Percentiles rank a stretch among this genome's conserved stretches.
Conservation (phyloP, 371 early-diverging fungal genomes). For the Mortierella polycephala region DNA sequence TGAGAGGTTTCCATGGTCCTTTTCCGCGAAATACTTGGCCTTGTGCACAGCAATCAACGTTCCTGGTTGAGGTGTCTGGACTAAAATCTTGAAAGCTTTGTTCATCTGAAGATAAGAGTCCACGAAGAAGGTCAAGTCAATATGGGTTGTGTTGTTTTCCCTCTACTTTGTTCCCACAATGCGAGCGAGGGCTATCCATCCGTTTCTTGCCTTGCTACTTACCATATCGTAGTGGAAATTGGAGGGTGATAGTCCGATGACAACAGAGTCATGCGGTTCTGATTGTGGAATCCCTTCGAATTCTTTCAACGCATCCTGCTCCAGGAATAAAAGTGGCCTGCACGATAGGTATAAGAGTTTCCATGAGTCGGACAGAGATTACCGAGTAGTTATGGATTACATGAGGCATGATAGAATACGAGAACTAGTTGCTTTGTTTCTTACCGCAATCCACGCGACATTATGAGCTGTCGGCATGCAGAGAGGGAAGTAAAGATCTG, state of each 20-base stretch:
- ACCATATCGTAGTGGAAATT: slow-evolving; percentile 77
- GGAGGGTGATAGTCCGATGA: slow-evolving; percentile 84
- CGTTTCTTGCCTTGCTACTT: slow-evolving; percentile 9
- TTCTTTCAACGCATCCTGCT: slow-evolving; percentile 76
- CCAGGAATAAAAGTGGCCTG: slow-evolving; percentile 82
- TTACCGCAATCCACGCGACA: slow-evolving; percentile 59
- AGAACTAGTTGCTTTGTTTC: neutral
- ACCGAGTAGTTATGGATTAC: neutral
- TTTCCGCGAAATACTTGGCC: slow-evolving; percentile 78
- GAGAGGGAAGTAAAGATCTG: slow-evolving; percentile 84
- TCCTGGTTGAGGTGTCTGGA: slow-evolving; percentile 47
- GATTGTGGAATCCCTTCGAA: slow-evolving; percentile 67
- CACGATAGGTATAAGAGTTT: neutral
- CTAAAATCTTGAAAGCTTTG: slow-evolving; percentile 73
- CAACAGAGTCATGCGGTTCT: slow-evolving; percentile 78
- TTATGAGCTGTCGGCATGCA: slow-evolving; percentile 74
- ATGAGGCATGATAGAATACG: neutral
- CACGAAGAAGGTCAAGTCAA: neutral
- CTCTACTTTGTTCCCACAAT: too few relatives aligned
- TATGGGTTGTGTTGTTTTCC: too few relatives aligned
- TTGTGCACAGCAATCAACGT: slow-evolving; percentile 84
- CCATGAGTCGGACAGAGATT: neutral
- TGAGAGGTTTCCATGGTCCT: slow-evolving; percentile 65
- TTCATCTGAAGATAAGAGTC: slow-evolving; percentile 59
- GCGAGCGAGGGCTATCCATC: neutral